These are phyloP conservation scores for Agrocybe pediades DNA, from an alignment of 768 basidiomycete species.

Conservation along the genomic window DNA sequence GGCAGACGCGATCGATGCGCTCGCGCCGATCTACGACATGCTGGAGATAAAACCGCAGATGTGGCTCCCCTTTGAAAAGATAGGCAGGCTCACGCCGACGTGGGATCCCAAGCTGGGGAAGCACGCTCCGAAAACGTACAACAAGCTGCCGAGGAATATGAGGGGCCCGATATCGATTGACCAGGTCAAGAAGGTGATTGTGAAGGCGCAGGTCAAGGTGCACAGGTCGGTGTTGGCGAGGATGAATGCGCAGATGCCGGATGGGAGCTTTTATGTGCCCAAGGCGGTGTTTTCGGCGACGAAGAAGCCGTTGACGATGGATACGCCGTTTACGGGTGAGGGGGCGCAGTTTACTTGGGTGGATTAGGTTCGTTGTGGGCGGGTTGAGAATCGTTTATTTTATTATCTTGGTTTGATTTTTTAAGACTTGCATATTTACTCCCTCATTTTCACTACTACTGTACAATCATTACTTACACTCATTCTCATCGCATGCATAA, in stretches of 20 bases:
- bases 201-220: neutral
- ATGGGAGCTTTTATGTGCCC: neutral
- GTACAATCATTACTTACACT: too few species aligned
- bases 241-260: neutral
- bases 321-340: neutral
- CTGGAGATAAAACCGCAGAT: neutral
- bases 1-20: conserved; percentile 1
- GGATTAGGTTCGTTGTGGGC: neutral
- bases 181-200: neutral
- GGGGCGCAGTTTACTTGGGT: neutral
- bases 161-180: neutral
- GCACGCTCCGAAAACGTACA: neutral
- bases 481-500: too few species aligned
- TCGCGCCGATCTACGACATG: conserved; percentile 8
- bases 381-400: too few species aligned
- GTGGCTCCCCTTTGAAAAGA: conserved; percentile 2
- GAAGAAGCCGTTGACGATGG: neutral
- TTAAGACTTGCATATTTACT: too few species aligned
- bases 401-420: too few species aligned
- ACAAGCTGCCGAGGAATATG: neutral
- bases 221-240: neutral
- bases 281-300: neutral
- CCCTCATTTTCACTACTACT: too few species aligned
- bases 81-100: neutral
- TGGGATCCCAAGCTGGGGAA: neutral